These are phyloP conservation scores for Trichoderma endophyticum DNA, from an alignment of 2,329 filamentous ascomycete genomes.

Conservation along the genomic window DNA sequence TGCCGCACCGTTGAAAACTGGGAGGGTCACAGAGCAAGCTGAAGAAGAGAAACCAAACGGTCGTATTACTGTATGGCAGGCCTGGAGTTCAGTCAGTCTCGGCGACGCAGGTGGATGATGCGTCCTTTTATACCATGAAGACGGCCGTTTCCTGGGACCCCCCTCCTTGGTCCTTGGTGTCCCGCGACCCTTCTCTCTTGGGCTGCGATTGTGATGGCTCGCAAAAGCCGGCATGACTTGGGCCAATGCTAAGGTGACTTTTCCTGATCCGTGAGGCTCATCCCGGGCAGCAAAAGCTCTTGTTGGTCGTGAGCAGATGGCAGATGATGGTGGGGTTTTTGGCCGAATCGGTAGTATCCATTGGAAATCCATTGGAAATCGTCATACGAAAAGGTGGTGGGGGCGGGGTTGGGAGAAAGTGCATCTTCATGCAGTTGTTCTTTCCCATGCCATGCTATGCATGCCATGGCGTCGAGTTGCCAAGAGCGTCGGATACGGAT, in stretches of 20 bases:
- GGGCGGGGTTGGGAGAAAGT: slow-evolving; percentile 14
- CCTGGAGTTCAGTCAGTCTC: background rate
- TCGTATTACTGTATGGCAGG: background rate
- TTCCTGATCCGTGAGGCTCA: slow-evolving; percentile 1
- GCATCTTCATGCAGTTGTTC: slow-evolving; percentile 10
- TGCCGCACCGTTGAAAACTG: background rate
- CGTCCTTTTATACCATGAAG: slow-evolving; percentile 12
- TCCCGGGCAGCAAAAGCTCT: background rate
- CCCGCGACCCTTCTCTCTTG: background rate
- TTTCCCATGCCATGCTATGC: background rate
- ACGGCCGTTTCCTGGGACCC: background rate
- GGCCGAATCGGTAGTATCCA: slow-evolving; percentile 16
- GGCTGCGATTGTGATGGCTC: slow-evolving; percentile 15
- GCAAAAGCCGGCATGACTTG: background rate
- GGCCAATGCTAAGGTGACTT: slow-evolving; percentile 1
- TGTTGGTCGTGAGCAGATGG: slow-evolving; percentile 18
- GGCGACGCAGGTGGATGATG: background rate
- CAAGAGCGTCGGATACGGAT: background rate
- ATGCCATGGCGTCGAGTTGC: background rate
- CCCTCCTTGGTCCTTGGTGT: background rate
- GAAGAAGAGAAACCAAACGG: background rate
- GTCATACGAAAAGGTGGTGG: slow-evolving; percentile 16
- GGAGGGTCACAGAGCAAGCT: background rate
- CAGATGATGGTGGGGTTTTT: slow-evolving; percentile 17
- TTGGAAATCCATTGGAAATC: slow-evolving; percentile 15